Evolutionary conservation across 352 stramenopile species (phyloP).

Genomic region (Phytophthora ramorum): DNA sequence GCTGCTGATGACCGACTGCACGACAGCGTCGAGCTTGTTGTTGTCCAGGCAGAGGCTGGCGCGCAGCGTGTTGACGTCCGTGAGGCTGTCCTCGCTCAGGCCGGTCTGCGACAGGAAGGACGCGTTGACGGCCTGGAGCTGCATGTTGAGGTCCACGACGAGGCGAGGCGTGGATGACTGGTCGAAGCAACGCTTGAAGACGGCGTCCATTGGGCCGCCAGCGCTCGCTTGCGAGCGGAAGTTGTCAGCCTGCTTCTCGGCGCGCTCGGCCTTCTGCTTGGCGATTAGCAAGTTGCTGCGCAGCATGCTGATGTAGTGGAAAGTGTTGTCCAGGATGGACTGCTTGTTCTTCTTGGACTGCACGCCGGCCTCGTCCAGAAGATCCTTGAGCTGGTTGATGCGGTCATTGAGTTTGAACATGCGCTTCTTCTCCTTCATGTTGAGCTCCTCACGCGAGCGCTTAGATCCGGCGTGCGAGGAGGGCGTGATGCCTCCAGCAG

Average conservation of each 20-base stretch:
- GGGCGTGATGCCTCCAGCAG: constrained; percentile 37
- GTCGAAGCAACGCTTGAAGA: constrained; percentile 76
- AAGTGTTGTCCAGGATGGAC: constrained; percentile 74
- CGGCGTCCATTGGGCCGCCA: constrained; percentile 35
- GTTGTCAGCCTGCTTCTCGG: constrained; percentile 60
- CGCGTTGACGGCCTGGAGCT: constrained; percentile 62
- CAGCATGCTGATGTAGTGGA: constrained; percentile 71
- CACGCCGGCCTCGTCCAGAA: constrained; percentile 64
- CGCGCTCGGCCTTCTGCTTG: constrained; percentile 65
- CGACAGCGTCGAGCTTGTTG: constrained; percentile 50
- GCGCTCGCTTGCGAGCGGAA: constrained; percentile 51
- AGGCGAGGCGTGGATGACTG: constrained; percentile 67
- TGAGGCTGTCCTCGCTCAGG: constrained; percentile 47
- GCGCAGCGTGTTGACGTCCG: constrained; percentile 47
- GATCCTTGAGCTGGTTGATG: constrained; percentile 75
- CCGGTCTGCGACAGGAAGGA: constrained; percentile 62
- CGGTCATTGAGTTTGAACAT: constrained; percentile 91
- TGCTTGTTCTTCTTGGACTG: constrained; percentile 82
- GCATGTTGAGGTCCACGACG: constrained; percentile 57
- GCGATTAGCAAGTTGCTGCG: constrained; percentile 67
- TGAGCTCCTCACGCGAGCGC: constrained; percentile 80
- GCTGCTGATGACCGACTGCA: constrained; percentile 49
- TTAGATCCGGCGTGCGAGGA: constrained; percentile 49
- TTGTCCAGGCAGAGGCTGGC: constrained; percentile 60
- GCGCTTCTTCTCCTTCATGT: constrained; percentile 89